These are phyloP conservation scores for sorghum (Sorghum bicolor) DNA, from an alignment of 176 grass and related monocot species.

Conservation along the genomic window DNA sequence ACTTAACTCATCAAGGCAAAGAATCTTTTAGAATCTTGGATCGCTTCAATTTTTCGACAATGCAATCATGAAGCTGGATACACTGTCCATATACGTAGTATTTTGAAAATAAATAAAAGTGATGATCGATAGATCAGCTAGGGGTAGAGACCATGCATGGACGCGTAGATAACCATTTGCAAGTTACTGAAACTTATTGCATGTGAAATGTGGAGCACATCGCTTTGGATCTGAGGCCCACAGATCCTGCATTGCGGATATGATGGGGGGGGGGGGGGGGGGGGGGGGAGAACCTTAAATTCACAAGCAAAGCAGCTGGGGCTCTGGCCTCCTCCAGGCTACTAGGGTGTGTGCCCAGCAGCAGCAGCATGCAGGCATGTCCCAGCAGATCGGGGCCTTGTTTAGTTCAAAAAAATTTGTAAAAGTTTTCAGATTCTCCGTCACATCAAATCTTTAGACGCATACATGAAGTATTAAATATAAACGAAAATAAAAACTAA, in stretches of 20 bases:
- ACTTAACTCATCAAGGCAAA: too few relatives aligned
- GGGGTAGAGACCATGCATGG: background rate
- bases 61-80: background rate
- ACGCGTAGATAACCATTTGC: too few relatives aligned
- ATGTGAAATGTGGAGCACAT: background rate
- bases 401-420: too few relatives aligned
- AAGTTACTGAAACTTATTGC: conserved; percentile 4
- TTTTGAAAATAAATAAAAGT: background rate
- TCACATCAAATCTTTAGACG: too few relatives aligned
- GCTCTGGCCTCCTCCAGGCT: background rate
- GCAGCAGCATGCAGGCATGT: background rate
- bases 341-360: background rate
- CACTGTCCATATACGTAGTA: background rate
- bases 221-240: background rate
- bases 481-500: too few relatives aligned
- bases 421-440: too few relatives aligned
- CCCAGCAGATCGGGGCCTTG: background rate
- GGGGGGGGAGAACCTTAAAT: conserved; percentile 21
- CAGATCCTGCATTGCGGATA: background rate
- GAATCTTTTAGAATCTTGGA: background rate
- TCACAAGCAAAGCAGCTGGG: background rate
- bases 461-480: too few relatives aligned
- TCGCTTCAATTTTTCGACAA: background rate
- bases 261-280: background rate
- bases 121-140: background rate